Conservation (phyloP, 208 protist genomes). For the Crithidia sp. region DNA sequence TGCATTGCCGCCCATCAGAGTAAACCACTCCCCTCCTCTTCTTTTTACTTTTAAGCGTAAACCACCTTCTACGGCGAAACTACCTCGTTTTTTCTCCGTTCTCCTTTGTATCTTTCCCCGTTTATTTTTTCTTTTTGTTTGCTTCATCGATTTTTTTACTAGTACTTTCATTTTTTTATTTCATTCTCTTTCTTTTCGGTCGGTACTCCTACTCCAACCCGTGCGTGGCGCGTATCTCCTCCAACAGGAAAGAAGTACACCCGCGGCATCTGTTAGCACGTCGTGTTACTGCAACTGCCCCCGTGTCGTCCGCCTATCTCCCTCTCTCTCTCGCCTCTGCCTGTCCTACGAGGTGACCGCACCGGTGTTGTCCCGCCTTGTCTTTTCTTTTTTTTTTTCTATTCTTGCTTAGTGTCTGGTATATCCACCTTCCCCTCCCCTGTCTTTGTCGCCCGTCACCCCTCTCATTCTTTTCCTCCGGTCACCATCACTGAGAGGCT, state of each 20-base stretch:
- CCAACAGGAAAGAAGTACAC: too few relatives aligned
- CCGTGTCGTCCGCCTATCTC: too few relatives aligned
- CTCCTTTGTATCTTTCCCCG: neutral
- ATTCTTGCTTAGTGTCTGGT: neutral
- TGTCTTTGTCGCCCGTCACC: neutral
- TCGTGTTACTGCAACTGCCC: too few relatives aligned
- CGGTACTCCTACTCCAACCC: neutral
- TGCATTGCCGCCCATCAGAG: too few relatives aligned
- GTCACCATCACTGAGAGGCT: neutral
- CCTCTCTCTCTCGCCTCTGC: too few relatives aligned
- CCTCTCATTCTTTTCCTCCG: conserved; percentile 11
- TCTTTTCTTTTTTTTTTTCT: conserved; percentile 13
- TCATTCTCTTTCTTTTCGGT: neutral
- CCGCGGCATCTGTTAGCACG: too few relatives aligned
- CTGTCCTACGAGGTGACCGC: conserved; percentile 2
- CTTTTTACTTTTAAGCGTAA: too few relatives aligned
- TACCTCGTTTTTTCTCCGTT: too few relatives aligned
- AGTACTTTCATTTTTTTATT: neutral
- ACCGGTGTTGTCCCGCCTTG: too few relatives aligned
- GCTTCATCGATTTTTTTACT: neutral
- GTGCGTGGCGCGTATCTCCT: too few relatives aligned
- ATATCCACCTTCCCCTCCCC: conserved; percentile 1
- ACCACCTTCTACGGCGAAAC: too few relatives aligned
- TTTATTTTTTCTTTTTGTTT: conserved; percentile 15
- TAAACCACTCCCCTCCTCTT: too few relatives aligned